These are phyloP conservation scores for Cryoendolithus antarcticus DNA, from an alignment of 2,329 filamentous ascomycete genomes.

Conservation along the genomic window DNA sequence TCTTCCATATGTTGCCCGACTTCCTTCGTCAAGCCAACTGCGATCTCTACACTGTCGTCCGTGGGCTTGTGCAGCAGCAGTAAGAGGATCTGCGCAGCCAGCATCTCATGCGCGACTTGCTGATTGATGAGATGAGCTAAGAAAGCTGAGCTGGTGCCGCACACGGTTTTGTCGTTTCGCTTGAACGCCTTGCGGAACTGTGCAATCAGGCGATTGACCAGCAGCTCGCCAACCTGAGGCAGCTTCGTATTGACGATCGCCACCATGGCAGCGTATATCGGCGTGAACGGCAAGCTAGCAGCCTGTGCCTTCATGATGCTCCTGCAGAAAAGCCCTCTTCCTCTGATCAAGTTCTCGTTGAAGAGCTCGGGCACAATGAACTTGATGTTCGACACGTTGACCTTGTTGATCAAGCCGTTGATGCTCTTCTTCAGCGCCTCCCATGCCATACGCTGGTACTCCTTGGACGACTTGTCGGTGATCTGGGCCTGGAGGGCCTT, in stretches of 20 bases:
- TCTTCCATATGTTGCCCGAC: conserved; percentile 91
- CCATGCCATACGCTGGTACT: conserved; percentile 99
- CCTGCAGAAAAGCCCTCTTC: conserved; percentile 82
- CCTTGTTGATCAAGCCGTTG: conserved; percentile 97
- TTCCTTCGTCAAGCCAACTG: conserved; percentile 82
- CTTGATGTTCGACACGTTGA: conserved; percentile 97
- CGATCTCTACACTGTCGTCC: conserved; percentile 95
- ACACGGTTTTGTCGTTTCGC: conserved; percentile 93
- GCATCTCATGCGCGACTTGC: conserved; percentile 86
- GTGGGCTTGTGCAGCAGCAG: conserved; percentile 91
- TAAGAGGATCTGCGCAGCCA: conserved; percentile 83
- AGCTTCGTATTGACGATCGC: conserved; percentile 97
- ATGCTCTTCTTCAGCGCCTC: conserved; percentile 98
- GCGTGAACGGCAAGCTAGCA: conserved; percentile 87
- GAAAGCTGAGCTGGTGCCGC: conserved; percentile 84
- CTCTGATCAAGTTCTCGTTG: conserved; percentile 82
- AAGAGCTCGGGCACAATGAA: conserved; percentile 93
- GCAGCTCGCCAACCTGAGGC: conserved; percentile 82
- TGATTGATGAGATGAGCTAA: conserved; percentile 92
- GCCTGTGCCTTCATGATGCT: conserved; percentile 98
- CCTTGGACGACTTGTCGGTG: conserved; percentile 88
- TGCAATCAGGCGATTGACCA: conserved; percentile 72
- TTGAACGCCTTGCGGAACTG: conserved; percentile 95
- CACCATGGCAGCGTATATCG: conserved; percentile 90
- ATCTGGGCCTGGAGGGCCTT: conserved; percentile 91